Conservation (phyloP, 2,329 filamentous ascomycete species). For the Venturia aucupariae region DNA sequence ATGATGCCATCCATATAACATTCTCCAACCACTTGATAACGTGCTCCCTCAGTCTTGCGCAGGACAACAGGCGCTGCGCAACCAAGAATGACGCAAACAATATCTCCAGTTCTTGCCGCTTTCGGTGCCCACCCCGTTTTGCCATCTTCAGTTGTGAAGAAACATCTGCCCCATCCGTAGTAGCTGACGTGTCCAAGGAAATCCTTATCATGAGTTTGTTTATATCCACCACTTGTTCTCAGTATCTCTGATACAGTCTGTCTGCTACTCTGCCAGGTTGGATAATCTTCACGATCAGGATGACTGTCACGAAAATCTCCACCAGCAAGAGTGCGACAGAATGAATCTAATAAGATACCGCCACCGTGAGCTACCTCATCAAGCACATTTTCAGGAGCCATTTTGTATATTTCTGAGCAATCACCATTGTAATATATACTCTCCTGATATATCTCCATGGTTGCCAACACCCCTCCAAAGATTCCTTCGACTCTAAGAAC, state of each 20-base stretch:
- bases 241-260: background rate
- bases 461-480: background rate
- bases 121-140: background rate
- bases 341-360: background rate
- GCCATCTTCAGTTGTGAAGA: slow-evolving; percentile 5
- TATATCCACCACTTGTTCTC: background rate
- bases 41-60: background rate
- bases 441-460: background rate
- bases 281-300: background rate
- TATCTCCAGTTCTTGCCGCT: background rate
- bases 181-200: background rate
- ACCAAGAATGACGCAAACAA: slow-evolving; percentile 1
- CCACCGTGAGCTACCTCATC: background rate
- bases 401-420: background rate
- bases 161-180: background rate
- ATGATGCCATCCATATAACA: slow-evolving; percentile 4
- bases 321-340: background rate
- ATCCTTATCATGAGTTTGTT: background rate
- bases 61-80: background rate
- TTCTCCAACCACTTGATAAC: slow-evolving; percentile 8
- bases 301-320: background rate
- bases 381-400: background rate
- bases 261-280: background rate
- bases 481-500: background rate
- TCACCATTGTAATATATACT: background rate